These are phyloP conservation scores for Raddia distichophylla DNA, from an alignment of 176 grass and related monocot genomes.

Conservation along the genomic window DNA sequence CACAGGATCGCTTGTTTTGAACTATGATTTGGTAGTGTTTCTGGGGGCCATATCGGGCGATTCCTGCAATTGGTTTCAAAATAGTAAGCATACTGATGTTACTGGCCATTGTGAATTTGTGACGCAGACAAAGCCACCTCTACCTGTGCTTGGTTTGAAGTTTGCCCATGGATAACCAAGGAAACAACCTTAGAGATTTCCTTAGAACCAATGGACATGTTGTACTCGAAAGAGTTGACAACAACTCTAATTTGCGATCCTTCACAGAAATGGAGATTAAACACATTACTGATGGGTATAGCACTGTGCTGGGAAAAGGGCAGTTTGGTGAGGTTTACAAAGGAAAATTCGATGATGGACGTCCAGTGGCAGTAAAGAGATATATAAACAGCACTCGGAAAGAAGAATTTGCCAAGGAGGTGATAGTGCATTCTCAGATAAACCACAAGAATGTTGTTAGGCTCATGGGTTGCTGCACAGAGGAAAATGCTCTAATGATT, in stretches of 20 bases:
- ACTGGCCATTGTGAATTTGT: neutral
- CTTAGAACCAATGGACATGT: neutral
- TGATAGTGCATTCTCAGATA: constrained; percentile 25
- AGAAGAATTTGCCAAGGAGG: constrained; percentile 16
- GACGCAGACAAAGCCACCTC: neutral
- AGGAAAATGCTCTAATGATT: constrained; percentile 19
- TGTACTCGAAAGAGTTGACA: neutral
- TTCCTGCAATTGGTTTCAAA: neutral
- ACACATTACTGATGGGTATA: constrained; percentile 1
- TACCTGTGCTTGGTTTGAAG: neutral
- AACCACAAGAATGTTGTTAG: constrained; percentile 12
- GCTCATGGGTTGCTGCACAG: neutral
- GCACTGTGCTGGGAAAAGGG: neutral
- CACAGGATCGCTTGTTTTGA: no score
- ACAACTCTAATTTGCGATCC: neutral
- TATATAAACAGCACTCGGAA: neutral
- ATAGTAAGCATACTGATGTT: neutral
- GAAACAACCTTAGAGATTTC: neutral
- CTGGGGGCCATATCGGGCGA: no score
- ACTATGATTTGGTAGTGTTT: no score
- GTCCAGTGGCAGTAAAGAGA: neutral
- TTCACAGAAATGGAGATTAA: neutral
- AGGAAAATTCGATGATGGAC: neutral
- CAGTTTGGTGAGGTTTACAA: neutral
- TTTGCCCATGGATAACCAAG: neutral